phyloP scores from a whole-genome alignment of 1,284 basidiomycete genomes.

The Agaricales sp. region DNA sequence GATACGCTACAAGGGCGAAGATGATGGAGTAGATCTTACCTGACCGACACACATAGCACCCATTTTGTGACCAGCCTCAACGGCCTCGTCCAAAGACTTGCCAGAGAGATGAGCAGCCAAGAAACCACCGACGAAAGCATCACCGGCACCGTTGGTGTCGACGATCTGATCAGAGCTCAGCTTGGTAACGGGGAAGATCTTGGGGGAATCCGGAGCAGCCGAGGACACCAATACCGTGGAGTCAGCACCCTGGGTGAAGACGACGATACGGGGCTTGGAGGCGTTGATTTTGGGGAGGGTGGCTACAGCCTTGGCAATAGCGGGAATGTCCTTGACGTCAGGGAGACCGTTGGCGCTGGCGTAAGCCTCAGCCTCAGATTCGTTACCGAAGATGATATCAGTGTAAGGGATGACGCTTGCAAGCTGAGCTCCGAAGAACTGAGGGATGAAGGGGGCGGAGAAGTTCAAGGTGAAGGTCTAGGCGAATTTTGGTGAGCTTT shows the following conservation, averaged over 20 bases:
- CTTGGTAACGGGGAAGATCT: conserved; percentile 53
- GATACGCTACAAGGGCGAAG: not conserved
- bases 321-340: conserved; percentile 50
- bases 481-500: not conserved
- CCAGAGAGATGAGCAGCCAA: conserved; percentile 79
- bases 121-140: conserved; percentile 98
- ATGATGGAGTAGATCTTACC: conserved; percentile 31
- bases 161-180: conserved; percentile 70
- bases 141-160: conserved; percentile 99
- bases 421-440: conserved; percentile 86
- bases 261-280: conserved; percentile 69
- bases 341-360: conserved; percentile 56
- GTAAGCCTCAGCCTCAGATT: conserved; percentile 87
- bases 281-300: conserved; percentile 59
- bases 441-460: conserved; percentile 94
- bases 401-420: conserved; percentile 73
- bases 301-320: conserved; percentile 70
- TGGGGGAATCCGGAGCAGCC: conserved; percentile 39
- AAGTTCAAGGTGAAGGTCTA: conserved; percentile 89
- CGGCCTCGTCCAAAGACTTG: conserved; percentile 70
- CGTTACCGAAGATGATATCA: conserved; percentile 90
- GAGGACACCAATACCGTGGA: conserved; percentile 74
- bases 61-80: conserved; percentile 85
- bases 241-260: conserved; percentile 88
- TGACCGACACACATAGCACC: conserved; percentile 85